These are phyloP conservation scores for Akebia trifoliata DNA, from an alignment of 164 flowering plant genomes.

Conservation along the genomic window DNA sequence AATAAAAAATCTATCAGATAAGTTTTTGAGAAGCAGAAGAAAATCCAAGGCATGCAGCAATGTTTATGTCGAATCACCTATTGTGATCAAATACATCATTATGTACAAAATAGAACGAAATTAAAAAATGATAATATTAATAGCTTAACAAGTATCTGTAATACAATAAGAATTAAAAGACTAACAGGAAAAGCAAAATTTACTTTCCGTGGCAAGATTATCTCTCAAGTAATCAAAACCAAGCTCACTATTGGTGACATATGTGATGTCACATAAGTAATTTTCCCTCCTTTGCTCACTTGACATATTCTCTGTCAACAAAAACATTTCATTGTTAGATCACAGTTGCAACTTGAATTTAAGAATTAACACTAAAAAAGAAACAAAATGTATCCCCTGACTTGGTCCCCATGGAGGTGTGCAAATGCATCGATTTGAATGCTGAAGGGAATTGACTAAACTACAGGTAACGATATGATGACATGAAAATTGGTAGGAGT, in stretches of 20 bases:
- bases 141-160: background rate
- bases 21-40: conserved; percentile 4
- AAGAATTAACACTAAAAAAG: background rate
- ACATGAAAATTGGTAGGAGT: background rate
- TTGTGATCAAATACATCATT: background rate
- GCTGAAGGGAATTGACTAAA: background rate
- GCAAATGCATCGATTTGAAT: background rate
- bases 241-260: conserved; percentile 98
- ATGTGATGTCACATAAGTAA: conserved; percentile 89
- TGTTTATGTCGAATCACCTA: background rate
- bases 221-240: conserved; percentile 99
- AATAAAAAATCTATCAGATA: conserved; percentile 10
- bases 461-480: background rate
- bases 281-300: conserved; percentile 92
- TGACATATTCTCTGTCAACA: conserved; percentile 88
- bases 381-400: background rate
- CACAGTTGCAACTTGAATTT: background rate
- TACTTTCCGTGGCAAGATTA: conserved; percentile 99
- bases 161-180: conserved; percentile 1
- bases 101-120: background rate
- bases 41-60: background rate
- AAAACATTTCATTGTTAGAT: conserved; percentile 16
- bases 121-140: background rate
- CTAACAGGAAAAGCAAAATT: conserved; percentile 24
- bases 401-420: background rate